Evolutionary conservation across 169 alveolate genomes (phyloP).

Genomic region (Cryptosporidium ubiquitum): DNA sequence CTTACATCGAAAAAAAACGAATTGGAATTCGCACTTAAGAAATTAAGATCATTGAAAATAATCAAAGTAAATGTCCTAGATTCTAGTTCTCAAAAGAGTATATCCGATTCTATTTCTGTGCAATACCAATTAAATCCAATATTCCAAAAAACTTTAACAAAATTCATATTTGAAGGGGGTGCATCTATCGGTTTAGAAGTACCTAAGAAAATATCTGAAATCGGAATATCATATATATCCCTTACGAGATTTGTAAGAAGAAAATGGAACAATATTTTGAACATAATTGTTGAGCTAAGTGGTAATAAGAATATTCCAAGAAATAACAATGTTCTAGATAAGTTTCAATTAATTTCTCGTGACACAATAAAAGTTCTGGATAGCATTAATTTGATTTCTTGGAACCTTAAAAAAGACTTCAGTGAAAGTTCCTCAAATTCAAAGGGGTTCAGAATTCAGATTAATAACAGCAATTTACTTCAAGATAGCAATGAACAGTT

Average conservation of each 20-base stretch:
- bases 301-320: conserved; percentile 12
- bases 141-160: conserved; percentile 47
- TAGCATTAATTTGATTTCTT: neutral
- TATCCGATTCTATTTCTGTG: conserved; percentile 8
- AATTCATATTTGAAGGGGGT: conserved; percentile 17
- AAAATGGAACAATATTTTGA: conserved; percentile 50
- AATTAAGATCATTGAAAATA: conserved; percentile 48
- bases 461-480: neutral
- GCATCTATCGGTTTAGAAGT: neutral
- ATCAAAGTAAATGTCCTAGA: conserved; percentile 24
- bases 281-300: conserved; percentile 57
- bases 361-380: conserved; percentile 4
- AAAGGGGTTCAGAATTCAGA: neutral
- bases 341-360: neutral
- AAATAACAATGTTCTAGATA: neutral
- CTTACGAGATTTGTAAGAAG: conserved; percentile 53
- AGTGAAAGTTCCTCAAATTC: neutral
- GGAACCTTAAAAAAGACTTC: neutral
- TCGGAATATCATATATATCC: neutral
- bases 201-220: neutral
- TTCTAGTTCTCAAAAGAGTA: neutral
- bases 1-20: conserved; percentile 23
- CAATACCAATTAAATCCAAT: conserved; percentile 34
- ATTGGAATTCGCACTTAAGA: conserved; percentile 28
- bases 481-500: neutral